Evolutionary conservation across 2,329 filamentous ascomycete genomes (phyloP).

Genomic region (Cladosporium sp.): DNA sequence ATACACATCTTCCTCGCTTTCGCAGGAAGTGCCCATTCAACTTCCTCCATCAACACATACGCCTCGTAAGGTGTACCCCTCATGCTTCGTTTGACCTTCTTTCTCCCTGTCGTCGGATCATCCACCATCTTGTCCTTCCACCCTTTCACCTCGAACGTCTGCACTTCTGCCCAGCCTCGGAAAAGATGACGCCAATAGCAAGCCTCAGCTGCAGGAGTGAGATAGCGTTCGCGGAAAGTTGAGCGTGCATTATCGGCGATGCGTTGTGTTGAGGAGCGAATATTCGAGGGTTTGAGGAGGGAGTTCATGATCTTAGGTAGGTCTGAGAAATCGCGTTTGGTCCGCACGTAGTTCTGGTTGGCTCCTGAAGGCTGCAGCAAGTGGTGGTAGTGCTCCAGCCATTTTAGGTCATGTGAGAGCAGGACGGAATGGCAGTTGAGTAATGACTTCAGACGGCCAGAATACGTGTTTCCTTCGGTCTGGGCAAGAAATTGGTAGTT

Average conservation of each 20-base stretch:
- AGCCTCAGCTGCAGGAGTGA: slow-evolving; percentile 27
- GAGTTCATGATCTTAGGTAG: slow-evolving; percentile 27
- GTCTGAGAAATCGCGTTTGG: slow-evolving; percentile 34
- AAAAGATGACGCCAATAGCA: slow-evolving; percentile 35
- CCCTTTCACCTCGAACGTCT: slow-evolving; percentile 28
- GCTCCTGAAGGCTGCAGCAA: slow-evolving; percentile 30
- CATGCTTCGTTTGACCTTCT: slow-evolving; percentile 25
- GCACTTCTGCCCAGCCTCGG: slow-evolving; percentile 28
- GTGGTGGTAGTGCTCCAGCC: slow-evolving; percentile 36
- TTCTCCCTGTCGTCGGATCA: slow-evolving; percentile 20
- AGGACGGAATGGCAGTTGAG: slow-evolving; percentile 37
- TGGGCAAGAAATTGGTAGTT: slow-evolving; percentile 35
- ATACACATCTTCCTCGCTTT: slow-evolving; percentile 29
- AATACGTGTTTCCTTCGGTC: slow-evolving; percentile 39
- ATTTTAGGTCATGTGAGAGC: slow-evolving; percentile 33
- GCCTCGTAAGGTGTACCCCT: slow-evolving; percentile 32
- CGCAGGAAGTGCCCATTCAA: slow-evolving; percentile 33
- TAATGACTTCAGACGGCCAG: slow-evolving; percentile 37
- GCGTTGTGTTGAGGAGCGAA: slow-evolving; percentile 8
- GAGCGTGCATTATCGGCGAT: slow-evolving; percentile 30
- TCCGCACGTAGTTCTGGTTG: slow-evolving; percentile 35
- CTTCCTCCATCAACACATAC: slow-evolving; percentile 35
- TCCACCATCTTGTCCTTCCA: slow-evolving; percentile 24
- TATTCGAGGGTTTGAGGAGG: slow-evolving; percentile 15
- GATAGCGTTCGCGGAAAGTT: slow-evolving; percentile 30